Conservation (phyloP, 768 basidiomycete genomes). For the Tylopilus balloui region DNA sequence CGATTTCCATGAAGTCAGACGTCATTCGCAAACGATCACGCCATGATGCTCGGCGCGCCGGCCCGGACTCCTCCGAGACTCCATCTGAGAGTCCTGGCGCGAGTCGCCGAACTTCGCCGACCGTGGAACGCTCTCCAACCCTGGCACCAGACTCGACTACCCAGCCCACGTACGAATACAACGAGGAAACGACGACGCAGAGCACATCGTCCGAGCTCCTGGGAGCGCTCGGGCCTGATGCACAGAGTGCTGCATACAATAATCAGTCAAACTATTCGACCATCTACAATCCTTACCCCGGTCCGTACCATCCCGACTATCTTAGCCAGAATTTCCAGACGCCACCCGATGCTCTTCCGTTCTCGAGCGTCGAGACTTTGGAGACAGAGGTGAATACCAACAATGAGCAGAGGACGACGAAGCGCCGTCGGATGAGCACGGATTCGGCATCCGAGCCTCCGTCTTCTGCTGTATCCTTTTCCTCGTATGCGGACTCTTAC, state of each 20-base stretch:
- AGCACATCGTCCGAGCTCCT: constrained; percentile 49
- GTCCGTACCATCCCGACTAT: constrained; percentile 74
- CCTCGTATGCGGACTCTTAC: constrained; percentile 59
- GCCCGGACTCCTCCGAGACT: constrained; percentile 54
- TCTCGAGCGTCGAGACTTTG: constrained; percentile 43
- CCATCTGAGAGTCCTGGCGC: constrained; percentile 73
- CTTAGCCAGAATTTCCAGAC: constrained; percentile 48
- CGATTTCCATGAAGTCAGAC: constrained; percentile 89
- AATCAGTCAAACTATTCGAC: constrained; percentile 29
- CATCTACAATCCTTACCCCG: constrained; percentile 52
- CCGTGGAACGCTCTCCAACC: constrained; percentile 54
- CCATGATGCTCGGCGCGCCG: constrained; percentile 66
- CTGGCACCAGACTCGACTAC: constrained; percentile 70
- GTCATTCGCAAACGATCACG: constrained; percentile 84
- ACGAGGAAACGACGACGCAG: constrained; percentile 39
- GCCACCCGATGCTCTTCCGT: constrained; percentile 50
- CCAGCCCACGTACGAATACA: constrained; percentile 47
- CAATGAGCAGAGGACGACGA: constrained; percentile 42
- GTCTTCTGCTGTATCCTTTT: constrained; percentile 60
- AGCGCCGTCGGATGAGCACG: constrained; percentile 71
- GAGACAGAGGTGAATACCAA: constrained; percentile 37
- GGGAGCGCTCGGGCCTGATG: constrained; percentile 39
- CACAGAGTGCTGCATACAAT: constrained; percentile 24
- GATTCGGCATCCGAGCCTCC: constrained; percentile 47
- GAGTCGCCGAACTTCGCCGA: constrained; percentile 69